Evolutionary conservation across 495 filamentous ascomycete genomes (phyloP), one percentile per base, ranked within the genome.

Genomic region (Penicillium manginii): DNA sequence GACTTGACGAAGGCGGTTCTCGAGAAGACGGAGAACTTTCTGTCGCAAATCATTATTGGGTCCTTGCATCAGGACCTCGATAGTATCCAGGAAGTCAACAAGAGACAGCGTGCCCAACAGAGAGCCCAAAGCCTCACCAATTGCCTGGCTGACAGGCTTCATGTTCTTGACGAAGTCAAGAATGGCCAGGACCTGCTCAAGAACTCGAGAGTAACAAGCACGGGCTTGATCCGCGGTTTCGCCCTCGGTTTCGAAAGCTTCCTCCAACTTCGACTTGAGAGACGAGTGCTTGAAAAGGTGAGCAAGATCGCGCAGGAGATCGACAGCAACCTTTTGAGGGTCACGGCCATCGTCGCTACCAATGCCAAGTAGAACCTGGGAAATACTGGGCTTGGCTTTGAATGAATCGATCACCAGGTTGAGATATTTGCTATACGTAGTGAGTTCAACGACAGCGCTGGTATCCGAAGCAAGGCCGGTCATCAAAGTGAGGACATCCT

Each of bases 61-160:
- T 17, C 86, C 83, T 54, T 88, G 82, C 19, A 97, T 83, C 32
- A 98, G 76, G 17, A 83, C 81, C 58, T 93, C 89, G 43, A 93
- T 87, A 18, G 90, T 89, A 64, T 89, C 87, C 63, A 96, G 85
- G 74, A 97, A 91, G 72, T 96, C 90, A 37, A 84, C 79, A 8
- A 89, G 90, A 4, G 92, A 91, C 45, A 96, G 78, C 15, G 96
- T 83, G 49, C 88, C 84, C 17, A 98, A 81, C 6, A 94, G 76
- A 29, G 87, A 83, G 29, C 88, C 83, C 49, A 97, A 78, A 6
- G 90, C 83, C 32, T 91, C 84, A 31, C 82, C 83, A 63, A 86
- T 88, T 39, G 83, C 79, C 63, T 81, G 83, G 62, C 86, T 82
- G 9, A 92, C 76, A 57, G 70, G 73, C 69, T 85, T 88, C 69